Conservation (phyloP, 1,284 basidiomycete genomes). For the Sphaerobolus stellatus region DNA sequence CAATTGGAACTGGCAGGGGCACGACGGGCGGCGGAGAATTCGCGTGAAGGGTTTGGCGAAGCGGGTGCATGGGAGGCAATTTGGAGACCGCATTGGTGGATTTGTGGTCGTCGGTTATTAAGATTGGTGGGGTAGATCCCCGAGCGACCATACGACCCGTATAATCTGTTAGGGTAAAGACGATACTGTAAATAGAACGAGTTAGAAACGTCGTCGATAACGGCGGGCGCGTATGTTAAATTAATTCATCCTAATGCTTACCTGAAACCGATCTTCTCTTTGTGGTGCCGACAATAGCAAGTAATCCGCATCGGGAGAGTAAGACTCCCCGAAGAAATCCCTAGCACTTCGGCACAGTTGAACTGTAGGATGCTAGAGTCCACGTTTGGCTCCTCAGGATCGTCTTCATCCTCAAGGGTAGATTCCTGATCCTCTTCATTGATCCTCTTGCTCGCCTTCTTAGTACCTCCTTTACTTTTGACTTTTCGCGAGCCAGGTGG, state of each 20-base stretch:
- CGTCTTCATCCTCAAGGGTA: slow-evolving; percentile 15
- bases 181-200: slow-evolving; percentile 54
- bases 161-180: slow-evolving; percentile 85
- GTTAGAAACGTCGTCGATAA: too few relatives aligned
- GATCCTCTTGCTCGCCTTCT: slow-evolving; percentile 22
- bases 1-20: background rate
- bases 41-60: background rate
- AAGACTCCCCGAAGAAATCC: slow-evolving; percentile 86
- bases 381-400: slow-evolving; percentile 33
- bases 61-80: slow-evolving; percentile 11
- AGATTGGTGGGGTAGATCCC: slow-evolving; percentile 87
- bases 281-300: slow-evolving; percentile 98
- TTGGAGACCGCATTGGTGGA: slow-evolving; percentile 45
- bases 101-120: slow-evolving; percentile 99
- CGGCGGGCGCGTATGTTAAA: background rate
- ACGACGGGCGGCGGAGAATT: background rate
- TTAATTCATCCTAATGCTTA: slow-evolving; percentile 22
- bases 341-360: slow-evolving; percentile 91
- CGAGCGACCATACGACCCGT: slow-evolving; percentile 80
- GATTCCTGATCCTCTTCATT: slow-evolving; percentile 26
- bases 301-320: slow-evolving; percentile 93
- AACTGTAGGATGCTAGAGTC: slow-evolving; percentile 86
- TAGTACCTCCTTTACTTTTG: background rate
- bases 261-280: slow-evolving; percentile 92
- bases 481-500: slow-evolving; percentile 25